Base-by-base conservation (phyloP, 352 stramenopile genomes). In the Phytophthora aleatoria region DNA sequence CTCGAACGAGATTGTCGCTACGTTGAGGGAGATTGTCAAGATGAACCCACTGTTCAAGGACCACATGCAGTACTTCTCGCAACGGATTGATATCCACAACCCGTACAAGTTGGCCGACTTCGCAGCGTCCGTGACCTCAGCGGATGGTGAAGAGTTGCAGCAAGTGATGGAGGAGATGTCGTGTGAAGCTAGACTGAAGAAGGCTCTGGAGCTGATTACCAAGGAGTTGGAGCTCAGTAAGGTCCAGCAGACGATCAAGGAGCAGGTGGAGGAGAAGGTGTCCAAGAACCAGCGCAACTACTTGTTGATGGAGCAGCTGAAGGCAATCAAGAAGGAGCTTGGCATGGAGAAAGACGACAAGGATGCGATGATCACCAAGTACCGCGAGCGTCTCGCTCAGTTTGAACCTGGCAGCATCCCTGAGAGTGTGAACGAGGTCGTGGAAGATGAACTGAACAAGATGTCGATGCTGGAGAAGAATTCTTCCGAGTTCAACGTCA, bases 261-360 rank as follows among this genome's bases (percentile, higher is more conserved):
- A 96, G 60, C 90, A 97, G 52, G 88, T 95, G 28, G 83, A 93
- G 63, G 85, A 91, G 55, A 95, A 94, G 42, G 81, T 99, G 65
- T 98, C 83, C n/a, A 97, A 99, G 72, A 94, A 98, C 60, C 97
- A 99, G 69, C 85, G 97, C 27, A 97, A 98, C 50, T 99, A 99
- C 74, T 85, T 99, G 65, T 78, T 99, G 12, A 98, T 92, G 71
- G 97, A 99, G 71, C 97, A 99, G 75, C 78, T 99, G 12, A 99
- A 99, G 75, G 96, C 86, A 0, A 99, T 99, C 64, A 99, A 99
- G 81, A 99, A 99, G 61, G 96, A 99, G 77, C 87, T 99, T 1
- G 97, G 97, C 12, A 97, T 99, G 82, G 97, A 99, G 68, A 98
- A 98, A 57, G 97, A 99, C 63, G 97, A 99, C 68, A 99, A 99